Conservation (phyloP, 768 basidiomycete genomes). For the Auricularia sp. region DNA sequence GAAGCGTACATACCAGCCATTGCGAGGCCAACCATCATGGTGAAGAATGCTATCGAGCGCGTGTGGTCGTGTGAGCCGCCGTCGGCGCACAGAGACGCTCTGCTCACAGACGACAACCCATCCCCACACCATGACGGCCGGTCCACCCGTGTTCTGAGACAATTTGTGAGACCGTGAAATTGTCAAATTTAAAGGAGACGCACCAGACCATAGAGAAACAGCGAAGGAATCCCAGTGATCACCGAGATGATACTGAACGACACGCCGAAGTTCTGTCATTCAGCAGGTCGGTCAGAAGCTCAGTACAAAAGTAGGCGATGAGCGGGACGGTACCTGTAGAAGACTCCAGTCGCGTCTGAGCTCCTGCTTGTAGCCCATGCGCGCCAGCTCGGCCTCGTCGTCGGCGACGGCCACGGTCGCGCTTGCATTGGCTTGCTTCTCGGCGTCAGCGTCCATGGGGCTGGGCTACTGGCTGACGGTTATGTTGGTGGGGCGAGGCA, state of each 20-base stretch:
- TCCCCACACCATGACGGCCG: slow-evolving; percentile 70
- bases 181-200: slow-evolving; percentile 13
- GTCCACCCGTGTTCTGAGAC: slow-evolving; percentile 58
- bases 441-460: background rate
- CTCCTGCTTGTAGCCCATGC: slow-evolving; percentile 68
- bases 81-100: background rate
- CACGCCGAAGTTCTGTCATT: slow-evolving; percentile 53
- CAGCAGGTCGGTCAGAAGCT: background rate
- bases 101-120: slow-evolving; percentile 52
- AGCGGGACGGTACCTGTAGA: slow-evolving; percentile 37
- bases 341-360: slow-evolving; percentile 53
- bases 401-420: slow-evolving; percentile 6
- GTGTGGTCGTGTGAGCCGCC: background rate
- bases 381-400: slow-evolving; percentile 53
- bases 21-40: slow-evolving; percentile 58
- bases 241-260: slow-evolving; percentile 68
- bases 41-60: slow-evolving; percentile 41
- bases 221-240: slow-evolving; percentile 60
- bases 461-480: too few relatives aligned
- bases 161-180: background rate
- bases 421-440: background rate
- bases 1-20: slow-evolving; percentile 49
- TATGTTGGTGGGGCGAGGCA: too few relatives aligned
- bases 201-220: slow-evolving; percentile 61
- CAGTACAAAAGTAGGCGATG: background rate